phyloP scores from a whole-genome alignment of 352 stramenopile genomes.

The Pythium plurisporium region DNA sequence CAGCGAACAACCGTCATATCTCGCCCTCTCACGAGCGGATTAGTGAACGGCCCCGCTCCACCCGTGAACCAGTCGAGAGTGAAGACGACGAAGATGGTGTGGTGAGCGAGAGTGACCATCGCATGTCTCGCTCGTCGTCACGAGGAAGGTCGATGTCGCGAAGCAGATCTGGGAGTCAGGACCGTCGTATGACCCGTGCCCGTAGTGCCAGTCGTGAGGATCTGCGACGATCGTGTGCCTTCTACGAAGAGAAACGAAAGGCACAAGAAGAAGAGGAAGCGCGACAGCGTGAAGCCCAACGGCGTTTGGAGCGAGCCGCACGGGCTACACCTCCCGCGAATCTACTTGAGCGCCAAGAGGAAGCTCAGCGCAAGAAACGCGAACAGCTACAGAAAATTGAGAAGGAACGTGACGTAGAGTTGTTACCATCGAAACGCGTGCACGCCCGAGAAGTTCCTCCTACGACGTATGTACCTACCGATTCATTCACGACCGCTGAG shows the following conservation, averaged over 20 bases:
- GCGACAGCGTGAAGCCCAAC: conserved; percentile 12
- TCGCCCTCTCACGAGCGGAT: neutral
- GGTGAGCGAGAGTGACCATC: neutral
- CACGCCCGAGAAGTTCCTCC: conserved; percentile 47
- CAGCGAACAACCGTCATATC: neutral
- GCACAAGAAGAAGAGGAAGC: conserved; percentile 30
- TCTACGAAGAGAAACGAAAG: conserved; percentile 59
- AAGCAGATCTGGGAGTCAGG: neutral
- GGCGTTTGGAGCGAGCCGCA: conserved; percentile 37
- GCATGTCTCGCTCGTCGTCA: neutral
- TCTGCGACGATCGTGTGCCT: conserved; percentile 36
- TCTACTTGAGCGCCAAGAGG: conserved; percentile 48
- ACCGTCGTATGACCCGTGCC: conserved; percentile 18
- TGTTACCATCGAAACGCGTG: conserved; percentile 33
- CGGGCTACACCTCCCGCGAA: conserved; percentile 41
- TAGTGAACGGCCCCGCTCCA: neutral
- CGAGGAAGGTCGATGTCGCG: neutral
- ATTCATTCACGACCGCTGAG: conserved; percentile 14
- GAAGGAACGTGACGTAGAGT: conserved; percentile 32
- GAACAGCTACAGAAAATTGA: conserved; percentile 35
- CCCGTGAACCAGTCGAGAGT: neutral
- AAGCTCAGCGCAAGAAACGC: conserved; percentile 33
- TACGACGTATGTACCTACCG: conserved; percentile 41
- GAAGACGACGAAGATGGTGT: neutral
- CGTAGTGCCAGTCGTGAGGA: conserved; percentile 22